A percentile compares a stretch with the other conserved stretches of the same genome.
These are phyloP conservation scores for Carex arenaria DNA, from an alignment of 202 grass and related monocot species.

Conservation along the genomic window DNA sequence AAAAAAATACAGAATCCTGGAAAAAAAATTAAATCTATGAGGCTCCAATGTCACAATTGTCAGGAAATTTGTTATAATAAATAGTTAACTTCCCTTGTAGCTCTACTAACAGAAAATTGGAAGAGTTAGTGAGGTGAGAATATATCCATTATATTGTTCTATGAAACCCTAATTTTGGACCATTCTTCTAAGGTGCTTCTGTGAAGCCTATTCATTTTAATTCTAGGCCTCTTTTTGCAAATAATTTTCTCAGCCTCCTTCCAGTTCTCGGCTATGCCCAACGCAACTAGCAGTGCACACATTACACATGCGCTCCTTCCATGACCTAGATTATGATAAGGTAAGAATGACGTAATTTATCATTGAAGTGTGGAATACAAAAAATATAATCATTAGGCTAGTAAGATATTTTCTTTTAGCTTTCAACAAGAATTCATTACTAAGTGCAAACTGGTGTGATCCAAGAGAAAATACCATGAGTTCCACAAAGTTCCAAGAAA, in stretches of 20 bases:
- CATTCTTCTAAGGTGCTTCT: constrained; percentile 70
- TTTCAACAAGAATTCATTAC: background rate
- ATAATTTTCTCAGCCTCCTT: constrained; percentile 74
- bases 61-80: background rate
- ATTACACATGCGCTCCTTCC: constrained; percentile 77
- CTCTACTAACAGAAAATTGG: constrained; percentile 5
- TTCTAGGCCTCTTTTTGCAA: constrained; percentile 47
- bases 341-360: background rate
- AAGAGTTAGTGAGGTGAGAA: background rate
- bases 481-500: background rate
- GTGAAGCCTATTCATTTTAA: constrained; percentile 79
- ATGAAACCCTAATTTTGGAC: constrained; percentile 40
- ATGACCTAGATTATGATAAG: constrained; percentile 52
- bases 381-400: background rate
- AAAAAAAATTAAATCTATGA: background rate
- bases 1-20: background rate
- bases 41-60: background rate
- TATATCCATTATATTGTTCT: constrained; percentile 30
- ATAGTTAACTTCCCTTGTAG: background rate
- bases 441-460: background rate
- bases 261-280: constrained; percentile 65
- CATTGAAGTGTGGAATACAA: background rate
- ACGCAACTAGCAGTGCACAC: constrained; percentile 58
- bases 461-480: background rate
- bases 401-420: background rate